A percentile compares a stretch with the other conserved stretches of the same genome.
Conservation (phyloP, 352 stramenopile genomes). For the Phytophthora citrophthora region DNA sequence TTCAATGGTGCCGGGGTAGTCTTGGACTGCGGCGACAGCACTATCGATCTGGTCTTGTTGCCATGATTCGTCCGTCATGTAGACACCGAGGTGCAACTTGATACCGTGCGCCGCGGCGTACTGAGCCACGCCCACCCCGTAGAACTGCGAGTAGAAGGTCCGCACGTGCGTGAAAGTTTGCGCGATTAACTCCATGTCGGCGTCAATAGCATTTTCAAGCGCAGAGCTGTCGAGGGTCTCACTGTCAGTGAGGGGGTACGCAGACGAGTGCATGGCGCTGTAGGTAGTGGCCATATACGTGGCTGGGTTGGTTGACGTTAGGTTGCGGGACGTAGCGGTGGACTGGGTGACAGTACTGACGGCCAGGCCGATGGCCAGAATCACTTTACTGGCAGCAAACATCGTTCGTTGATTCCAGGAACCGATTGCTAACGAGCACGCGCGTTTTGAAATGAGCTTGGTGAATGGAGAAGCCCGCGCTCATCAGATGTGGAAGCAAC, state of each 20-base stretch:
- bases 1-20: slow-evolving; percentile 58
- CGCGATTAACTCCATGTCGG: slow-evolving; percentile 61
- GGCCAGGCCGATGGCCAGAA: slow-evolving; percentile 13
- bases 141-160: slow-evolving; percentile 71
- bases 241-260: slow-evolving; percentile 56
- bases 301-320: slow-evolving; percentile 27
- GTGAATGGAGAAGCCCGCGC: neutral
- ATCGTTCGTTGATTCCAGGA: slow-evolving; percentile 6
- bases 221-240: slow-evolving; percentile 34
- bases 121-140: slow-evolving; percentile 50
- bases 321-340: slow-evolving; percentile 16
- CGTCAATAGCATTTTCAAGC: slow-evolving; percentile 43
- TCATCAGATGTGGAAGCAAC: slow-evolving; percentile 19
- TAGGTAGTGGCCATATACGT: slow-evolving; percentile 61
- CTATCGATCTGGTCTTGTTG: slow-evolving; percentile 52
- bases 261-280: slow-evolving; percentile 61
- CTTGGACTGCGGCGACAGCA: slow-evolving; percentile 51
- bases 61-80: slow-evolving; percentile 61
- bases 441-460: slow-evolving; percentile 25
- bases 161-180: slow-evolving; percentile 59
- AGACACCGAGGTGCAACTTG: slow-evolving; percentile 70
- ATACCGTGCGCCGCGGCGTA: slow-evolving; percentile 55
- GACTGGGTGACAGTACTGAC: slow-evolving; percentile 14
- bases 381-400: slow-evolving; percentile 22
- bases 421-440: slow-evolving; percentile 6